phyloP scores from a whole-genome alignment of 225 moss, liverwort and hornwort species.

The Anthoceros angustus region DNA sequence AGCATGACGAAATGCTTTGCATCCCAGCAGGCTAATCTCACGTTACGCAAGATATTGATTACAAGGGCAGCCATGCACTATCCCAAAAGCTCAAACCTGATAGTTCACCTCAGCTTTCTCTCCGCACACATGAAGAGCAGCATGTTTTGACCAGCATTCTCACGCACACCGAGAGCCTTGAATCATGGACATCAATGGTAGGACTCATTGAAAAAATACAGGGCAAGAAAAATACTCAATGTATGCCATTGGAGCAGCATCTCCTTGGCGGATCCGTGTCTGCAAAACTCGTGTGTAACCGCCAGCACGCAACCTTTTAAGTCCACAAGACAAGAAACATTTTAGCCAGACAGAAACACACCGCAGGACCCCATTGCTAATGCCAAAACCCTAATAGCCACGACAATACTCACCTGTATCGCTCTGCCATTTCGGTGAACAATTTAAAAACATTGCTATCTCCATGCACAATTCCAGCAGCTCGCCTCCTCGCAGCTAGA shows the following conservation, averaged over 20 bases:
- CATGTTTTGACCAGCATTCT: too few relatives aligned
- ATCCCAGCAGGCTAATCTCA: background rate
- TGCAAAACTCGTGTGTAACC: constrained; percentile 88
- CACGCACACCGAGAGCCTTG: too few relatives aligned
- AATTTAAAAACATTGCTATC: constrained; percentile 78
- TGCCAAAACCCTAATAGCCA: background rate
- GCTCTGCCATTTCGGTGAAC: constrained; percentile 59
- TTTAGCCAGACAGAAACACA: background rate
- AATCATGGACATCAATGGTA: too few relatives aligned
- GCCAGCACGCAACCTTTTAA: constrained; percentile 61
- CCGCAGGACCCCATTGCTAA: background rate
- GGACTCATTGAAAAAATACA: background rate
- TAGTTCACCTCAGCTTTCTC: too few relatives aligned
- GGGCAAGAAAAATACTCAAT: constrained; percentile 44
- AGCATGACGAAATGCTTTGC: background rate
- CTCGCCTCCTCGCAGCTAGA: constrained; percentile 65
- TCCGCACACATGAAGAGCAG: too few relatives aligned
- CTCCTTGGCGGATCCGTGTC: constrained; percentile 75
- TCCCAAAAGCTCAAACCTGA: background rate
- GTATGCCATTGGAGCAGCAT: constrained; percentile 78
- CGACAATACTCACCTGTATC: constrained; percentile 50
- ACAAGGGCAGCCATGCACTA: background rate
- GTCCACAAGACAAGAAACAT: background rate
- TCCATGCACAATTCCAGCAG: constrained; percentile 61
- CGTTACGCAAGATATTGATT: background rate